Conservation (phyloP, 139 green algal genomes). For the Tetraselmis chui region DNA sequence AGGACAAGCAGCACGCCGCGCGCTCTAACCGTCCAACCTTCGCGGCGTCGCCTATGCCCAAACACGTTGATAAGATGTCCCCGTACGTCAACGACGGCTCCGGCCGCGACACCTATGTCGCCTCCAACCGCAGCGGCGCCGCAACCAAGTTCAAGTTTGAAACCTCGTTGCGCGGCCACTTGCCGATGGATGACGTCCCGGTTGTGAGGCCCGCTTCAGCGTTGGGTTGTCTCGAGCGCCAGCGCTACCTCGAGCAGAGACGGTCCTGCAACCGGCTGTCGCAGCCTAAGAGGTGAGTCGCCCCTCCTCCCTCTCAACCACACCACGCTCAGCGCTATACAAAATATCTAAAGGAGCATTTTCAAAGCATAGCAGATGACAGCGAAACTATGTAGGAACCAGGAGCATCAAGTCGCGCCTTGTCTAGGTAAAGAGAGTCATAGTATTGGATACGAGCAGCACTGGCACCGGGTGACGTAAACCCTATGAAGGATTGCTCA, state of each 20-base stretch:
- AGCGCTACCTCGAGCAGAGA: not conserved
- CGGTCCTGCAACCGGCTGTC: not conserved
- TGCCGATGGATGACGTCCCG: not conserved
- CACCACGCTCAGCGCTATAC: not conserved
- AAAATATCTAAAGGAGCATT: too few relatives aligned
- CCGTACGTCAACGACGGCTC: not conserved
- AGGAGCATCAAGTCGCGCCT: too few relatives aligned
- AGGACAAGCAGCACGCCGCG: not conserved
- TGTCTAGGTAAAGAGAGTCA: too few relatives aligned
- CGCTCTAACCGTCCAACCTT: not conserved
- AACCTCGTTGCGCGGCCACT: not conserved
- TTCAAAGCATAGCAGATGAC: too few relatives aligned
- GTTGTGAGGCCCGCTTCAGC: not conserved
- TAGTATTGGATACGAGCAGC: too few relatives aligned
- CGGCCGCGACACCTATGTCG: not conserved
- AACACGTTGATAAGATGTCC: not conserved
- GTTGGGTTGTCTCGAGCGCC: not conserved
- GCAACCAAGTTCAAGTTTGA: not conserved
- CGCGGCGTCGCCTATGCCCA: not conserved
- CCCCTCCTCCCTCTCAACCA: not conserved
- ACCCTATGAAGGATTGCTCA: too few relatives aligned
- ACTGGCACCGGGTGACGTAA: too few relatives aligned
- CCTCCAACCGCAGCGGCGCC: too few relatives aligned
- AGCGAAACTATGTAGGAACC: too few relatives aligned
- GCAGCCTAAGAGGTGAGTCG: not conserved